These are phyloP conservation scores for Saccharomycopsis babjevae DNA, from an alignment of 805 yeast genomes.

Conservation along the genomic window DNA sequence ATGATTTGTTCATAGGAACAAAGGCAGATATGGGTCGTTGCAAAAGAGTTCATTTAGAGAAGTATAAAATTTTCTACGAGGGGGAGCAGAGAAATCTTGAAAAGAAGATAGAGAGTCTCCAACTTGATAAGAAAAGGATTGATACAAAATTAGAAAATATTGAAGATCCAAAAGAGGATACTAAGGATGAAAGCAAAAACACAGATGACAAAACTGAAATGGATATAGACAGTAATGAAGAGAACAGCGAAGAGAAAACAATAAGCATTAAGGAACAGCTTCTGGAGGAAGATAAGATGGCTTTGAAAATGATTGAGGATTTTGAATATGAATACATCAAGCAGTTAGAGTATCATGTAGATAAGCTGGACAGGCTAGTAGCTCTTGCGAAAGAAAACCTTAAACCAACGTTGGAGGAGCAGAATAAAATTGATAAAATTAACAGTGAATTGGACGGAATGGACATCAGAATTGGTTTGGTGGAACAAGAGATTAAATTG, in stretches of 20 bases:
- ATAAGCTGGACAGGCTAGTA: slow-evolving; percentile 58
- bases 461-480: slow-evolving; percentile 54
- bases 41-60: slow-evolving; percentile 63
- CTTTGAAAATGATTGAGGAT: slow-evolving; percentile 28
- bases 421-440: slow-evolving; percentile 42
- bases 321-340: slow-evolving; percentile 40
- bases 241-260: not conserved
- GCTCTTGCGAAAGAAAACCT: slow-evolving; percentile 51
- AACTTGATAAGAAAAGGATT: slow-evolving; percentile 24
- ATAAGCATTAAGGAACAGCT: slow-evolving; percentile 7
- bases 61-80: slow-evolving; percentile 62
- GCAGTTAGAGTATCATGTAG: slow-evolving; percentile 28
- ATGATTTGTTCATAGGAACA: slow-evolving; percentile 72
- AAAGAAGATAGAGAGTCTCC: slow-evolving; percentile 37
- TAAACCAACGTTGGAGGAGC: slow-evolving; percentile 69
- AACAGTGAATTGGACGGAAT: slow-evolving; percentile 49
- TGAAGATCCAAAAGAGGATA: slow-evolving; percentile 53
- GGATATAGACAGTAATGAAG: not conserved
- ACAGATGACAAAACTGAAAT: slow-evolving; percentile 8
- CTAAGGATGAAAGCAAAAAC: slow-evolving; percentile 45
- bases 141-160: slow-evolving; percentile 44
- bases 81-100: slow-evolving; percentile 28
- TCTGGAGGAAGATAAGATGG: slow-evolving; percentile 33
- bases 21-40: slow-evolving; percentile 79
- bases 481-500: slow-evolving; percentile 53